phyloP scores from a whole-genome alignment of 2,329 filamentous ascomycete genomes.

The Xylariomycetidae sp. region DNA sequence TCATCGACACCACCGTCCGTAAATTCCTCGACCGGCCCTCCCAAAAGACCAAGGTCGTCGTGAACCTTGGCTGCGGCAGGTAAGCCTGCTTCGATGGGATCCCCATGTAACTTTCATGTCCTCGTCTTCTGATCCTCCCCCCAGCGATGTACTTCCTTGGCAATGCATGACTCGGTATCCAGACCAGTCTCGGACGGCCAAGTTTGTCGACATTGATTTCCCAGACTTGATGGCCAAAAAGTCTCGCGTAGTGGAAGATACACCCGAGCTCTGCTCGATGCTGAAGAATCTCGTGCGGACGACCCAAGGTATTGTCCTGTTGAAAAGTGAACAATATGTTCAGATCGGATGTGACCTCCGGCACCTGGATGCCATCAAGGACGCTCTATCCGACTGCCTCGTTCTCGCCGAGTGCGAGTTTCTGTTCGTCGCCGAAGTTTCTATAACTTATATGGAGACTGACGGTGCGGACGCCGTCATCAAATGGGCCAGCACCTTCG shows the following conservation, averaged over 20 bases:
- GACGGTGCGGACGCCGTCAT: conserved; percentile 69
- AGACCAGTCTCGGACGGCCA: conserved; percentile 49
- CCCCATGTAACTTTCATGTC: too few relatives aligned
- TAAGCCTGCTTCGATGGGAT: conserved; percentile 50
- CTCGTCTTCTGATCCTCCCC: too few relatives aligned
- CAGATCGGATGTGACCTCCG: conserved; percentile 80
- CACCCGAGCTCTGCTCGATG: conserved; percentile 52
- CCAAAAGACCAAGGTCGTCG: conserved; percentile 62
- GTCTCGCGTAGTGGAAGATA: conserved; percentile 59
- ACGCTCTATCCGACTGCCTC: conserved; percentile 54
- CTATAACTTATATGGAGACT: conserved; percentile 83
- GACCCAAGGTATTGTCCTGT: conserved; percentile 41
- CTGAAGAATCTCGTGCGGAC: conserved; percentile 38
- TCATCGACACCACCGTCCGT: conserved; percentile 69
- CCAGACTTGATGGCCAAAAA: conserved; percentile 75
- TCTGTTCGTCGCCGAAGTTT: conserved; percentile 84
- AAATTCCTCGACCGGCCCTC: conserved; percentile 60
- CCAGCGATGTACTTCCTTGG: conserved; percentile 81
- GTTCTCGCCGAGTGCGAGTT: conserved; percentile 56
- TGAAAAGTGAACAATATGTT: conserved; percentile 66
- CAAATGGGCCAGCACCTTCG: conserved; percentile 68
- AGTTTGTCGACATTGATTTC: conserved; percentile 85
- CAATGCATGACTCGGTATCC: conserved; percentile 69
- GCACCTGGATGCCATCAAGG: conserved; percentile 57
- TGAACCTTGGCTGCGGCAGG: conserved; percentile 90